Percentiles rank a stretch among this genome's conserved stretches.
phyloP scores from a whole-genome alignment of 495 filamentous ascomycete species.

The Pseudomonodictys pantanalensis region DNA sequence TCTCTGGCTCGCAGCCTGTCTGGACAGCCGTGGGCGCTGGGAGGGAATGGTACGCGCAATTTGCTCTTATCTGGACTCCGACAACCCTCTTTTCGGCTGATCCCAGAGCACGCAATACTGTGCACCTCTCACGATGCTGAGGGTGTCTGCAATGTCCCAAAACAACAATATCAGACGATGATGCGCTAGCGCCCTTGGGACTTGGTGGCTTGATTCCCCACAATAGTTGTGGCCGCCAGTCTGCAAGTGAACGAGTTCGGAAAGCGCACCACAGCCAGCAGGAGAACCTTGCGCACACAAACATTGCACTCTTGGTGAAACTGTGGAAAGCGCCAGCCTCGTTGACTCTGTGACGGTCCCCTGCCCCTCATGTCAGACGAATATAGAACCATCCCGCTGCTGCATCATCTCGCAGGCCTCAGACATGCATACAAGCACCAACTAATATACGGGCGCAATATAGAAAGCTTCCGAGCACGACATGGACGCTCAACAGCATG shows the following conservation, averaged over 20 bases:
- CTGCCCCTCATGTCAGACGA: conserved; percentile 8
- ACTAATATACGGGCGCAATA: conserved; percentile 11
- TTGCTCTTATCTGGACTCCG: conserved; percentile 26
- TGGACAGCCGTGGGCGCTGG: conserved; percentile 1
- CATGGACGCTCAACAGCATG: neutral
- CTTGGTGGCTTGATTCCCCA: neutral
- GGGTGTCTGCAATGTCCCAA: neutral
- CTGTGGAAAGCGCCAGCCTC: conserved; percentile 1
- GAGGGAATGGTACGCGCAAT: conserved; percentile 8
- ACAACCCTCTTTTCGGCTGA: conserved; percentile 1
- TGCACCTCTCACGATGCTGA: neutral
- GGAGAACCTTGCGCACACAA: neutral
- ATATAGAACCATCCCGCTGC: conserved; percentile 12
- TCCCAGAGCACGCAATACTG: neutral
- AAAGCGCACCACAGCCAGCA: neutral
- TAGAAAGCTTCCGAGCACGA: conserved; percentile 21
- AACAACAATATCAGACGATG: neutral
- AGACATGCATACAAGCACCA: neutral
- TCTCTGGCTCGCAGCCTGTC: neutral
- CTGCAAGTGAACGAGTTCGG: neutral
- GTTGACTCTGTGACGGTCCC: neutral
- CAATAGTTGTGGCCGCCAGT: neutral
- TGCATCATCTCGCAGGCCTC: conserved; percentile 26
- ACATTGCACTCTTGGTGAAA: conserved; percentile 1
- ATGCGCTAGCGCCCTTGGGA: neutral